phyloP scores from a whole-genome alignment of 2,329 filamentous ascomycete genomes.

The Mycosphaerelloides madeirae region DNA sequence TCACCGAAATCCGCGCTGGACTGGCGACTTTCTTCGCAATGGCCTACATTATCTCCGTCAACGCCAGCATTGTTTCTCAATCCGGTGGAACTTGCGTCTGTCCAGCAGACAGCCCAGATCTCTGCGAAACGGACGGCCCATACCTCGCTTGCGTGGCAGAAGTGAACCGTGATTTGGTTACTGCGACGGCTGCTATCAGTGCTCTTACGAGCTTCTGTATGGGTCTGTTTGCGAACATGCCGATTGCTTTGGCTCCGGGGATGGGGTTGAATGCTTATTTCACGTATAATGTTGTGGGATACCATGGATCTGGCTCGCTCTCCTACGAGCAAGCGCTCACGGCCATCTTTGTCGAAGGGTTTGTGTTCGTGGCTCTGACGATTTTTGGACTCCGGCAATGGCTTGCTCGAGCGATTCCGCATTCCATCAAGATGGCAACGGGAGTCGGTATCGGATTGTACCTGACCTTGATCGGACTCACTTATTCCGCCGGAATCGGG shows the following conservation, averaged over 20 bases:
- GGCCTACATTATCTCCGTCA: conserved; percentile 71
- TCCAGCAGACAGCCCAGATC: conserved; percentile 42
- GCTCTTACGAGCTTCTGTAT: conserved; percentile 76
- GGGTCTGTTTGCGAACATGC: conserved; percentile 77
- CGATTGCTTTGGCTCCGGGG: conserved; percentile 67
- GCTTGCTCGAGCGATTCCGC: conserved; percentile 77
- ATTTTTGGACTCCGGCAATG: conserved; percentile 79
- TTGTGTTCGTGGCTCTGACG: conserved; percentile 76
- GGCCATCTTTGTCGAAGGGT: conserved; percentile 83
- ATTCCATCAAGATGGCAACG: conserved; percentile 80
- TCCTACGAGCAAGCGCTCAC: conserved; percentile 73
- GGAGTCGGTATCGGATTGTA: conserved; percentile 83
- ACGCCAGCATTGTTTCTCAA: conserved; percentile 64
- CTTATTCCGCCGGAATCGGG: conserved; percentile 78
- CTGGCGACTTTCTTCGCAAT: conserved; percentile 65
- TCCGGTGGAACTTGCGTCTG: conserved; percentile 74
- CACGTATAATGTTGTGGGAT: conserved; percentile 74
- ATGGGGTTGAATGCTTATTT: conserved; percentile 89
- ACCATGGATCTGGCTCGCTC: conserved; percentile 67
- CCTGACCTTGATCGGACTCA: conserved; percentile 68
- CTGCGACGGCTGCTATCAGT: conserved; percentile 77
- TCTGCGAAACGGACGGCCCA: conserved; percentile 52
- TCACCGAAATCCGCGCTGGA: conserved; percentile 79
- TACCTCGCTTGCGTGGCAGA: conserved; percentile 60
- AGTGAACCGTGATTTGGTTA: conserved; percentile 74